phyloP scores from a whole-genome alignment of 1,284 basidiomycete species.

The Gomphus bonarii region DNA sequence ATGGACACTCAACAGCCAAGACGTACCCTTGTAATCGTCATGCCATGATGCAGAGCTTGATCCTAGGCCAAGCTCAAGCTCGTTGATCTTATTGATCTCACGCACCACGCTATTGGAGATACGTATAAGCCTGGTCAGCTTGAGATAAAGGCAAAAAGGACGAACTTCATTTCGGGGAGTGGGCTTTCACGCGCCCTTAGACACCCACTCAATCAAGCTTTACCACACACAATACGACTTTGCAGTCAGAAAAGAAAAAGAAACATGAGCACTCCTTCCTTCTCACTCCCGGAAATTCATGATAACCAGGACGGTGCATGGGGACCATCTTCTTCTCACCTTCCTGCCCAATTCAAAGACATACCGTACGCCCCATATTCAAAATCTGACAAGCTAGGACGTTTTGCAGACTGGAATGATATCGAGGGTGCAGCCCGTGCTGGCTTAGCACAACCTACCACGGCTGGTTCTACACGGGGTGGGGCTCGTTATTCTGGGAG shows the following conservation, averaged over 20 bases:
- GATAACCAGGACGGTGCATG: constrained; percentile 77
- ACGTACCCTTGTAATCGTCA: constrained; percentile 82
- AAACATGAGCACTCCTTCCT: constrained; percentile 36
- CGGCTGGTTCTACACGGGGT: constrained; percentile 37
- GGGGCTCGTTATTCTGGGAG: constrained; percentile 41
- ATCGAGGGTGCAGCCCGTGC: constrained; percentile 40
- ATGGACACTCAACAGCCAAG: not conserved
- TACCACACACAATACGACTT: constrained; percentile 4
- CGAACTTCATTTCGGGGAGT: constrained; percentile 11
- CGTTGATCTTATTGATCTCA: constrained; percentile 91
- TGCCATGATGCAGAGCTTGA: constrained; percentile 82
- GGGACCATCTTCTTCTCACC: constrained; percentile 61
- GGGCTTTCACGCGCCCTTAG: not conserved
- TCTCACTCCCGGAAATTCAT: constrained; percentile 66
- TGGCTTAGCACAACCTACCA: constrained; percentile 36
- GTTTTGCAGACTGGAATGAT: constrained; percentile 97
- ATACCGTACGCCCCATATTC: constrained; percentile 97
- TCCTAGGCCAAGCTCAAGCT: constrained; percentile 83
- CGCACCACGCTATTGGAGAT: constrained; percentile 62
- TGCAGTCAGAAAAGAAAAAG: constrained; percentile 13
- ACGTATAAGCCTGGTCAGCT: constrained; percentile 10
- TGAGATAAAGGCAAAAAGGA: not conserved
- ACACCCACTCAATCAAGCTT: constrained; percentile 1
- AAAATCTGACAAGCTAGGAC: constrained; percentile 96
- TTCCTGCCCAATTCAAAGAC: constrained; percentile 72